Evolutionary conservation across 192 early-diverging fungal genomes (phyloP), one percentile per base, ranked within the genome.

Genomic region (Coemansia sp.): DNA sequence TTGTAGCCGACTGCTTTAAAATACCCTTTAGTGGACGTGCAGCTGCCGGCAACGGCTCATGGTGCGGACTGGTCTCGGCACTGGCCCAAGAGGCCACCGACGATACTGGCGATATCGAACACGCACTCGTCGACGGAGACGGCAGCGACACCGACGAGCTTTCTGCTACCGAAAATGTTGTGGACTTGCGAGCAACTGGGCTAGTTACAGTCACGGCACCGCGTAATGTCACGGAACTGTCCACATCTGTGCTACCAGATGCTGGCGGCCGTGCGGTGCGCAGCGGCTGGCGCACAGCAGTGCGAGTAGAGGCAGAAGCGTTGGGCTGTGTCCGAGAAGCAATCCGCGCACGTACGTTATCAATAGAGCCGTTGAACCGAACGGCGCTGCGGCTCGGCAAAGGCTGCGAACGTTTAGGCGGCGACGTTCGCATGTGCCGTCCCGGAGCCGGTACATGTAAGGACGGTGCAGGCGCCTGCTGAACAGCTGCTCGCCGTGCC

Each of bases 1-100:
- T 55, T 50, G 59, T 7, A 21, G n/a, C 48, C 41, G 74, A 57
- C 17, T 59, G 50, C 61, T 82, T 82, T 12, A 82, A 57, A 14
- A 82, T 82, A 0, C 79, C 74, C 65, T 76, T 82, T 12, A 72
- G 25, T 0, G 79, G 79, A 19, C 65, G 55, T 5, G 74, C 79
- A 0, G 63, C 74, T 6, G 74, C 61, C 0, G 79, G 74, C 57
- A 68, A 53, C 4, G 79, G 79, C 65, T 82, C 79, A 48, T 82
- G 79, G 52, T 71, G 69, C 14, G 74, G 73, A 12, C 67, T 76
- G 29, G 61, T 64, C 53, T 59, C 64, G 6, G 79, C 70, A 39
- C 79, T 82, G 16, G 64, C 64, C 74, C 71, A 72, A 8, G 79
- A 82, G 5, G 67, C 72, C 6, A 70, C 54, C 14, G 79, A 76